Evolutionary conservation across 345 rosid genomes (phyloP).

Genomic region (Litchi chinensis): DNA sequence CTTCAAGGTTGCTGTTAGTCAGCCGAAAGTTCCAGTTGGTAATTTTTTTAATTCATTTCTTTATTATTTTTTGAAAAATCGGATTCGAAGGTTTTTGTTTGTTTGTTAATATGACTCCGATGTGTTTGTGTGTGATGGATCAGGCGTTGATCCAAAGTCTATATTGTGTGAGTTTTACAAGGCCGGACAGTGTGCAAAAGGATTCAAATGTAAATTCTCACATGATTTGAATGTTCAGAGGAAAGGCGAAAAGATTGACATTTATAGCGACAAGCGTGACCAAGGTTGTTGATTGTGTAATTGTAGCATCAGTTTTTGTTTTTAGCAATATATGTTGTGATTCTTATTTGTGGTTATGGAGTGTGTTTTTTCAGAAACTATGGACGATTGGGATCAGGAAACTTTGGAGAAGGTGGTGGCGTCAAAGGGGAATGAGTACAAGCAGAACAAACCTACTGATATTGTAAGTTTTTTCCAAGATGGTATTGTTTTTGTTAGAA

Average conservation of each 20-base stretch:
- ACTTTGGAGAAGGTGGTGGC: constrained; percentile 73
- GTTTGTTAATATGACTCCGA: no score
- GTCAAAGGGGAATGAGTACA: constrained; percentile 59
- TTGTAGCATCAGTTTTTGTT: not conserved
- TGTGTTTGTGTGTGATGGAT: constrained; percentile 9
- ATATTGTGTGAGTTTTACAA: constrained; percentile 64
- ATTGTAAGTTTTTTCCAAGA: constrained; percentile 45
- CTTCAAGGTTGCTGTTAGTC: constrained; percentile 73
- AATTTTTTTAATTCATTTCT: not conserved
- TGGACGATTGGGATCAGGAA: constrained; percentile 83
- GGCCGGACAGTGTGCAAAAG: constrained; percentile 66
- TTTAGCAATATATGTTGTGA: constrained; percentile 4
- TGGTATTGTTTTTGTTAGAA: not conserved
- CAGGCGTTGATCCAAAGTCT: constrained; percentile 84
- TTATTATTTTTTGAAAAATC: no score
- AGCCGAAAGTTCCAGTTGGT: constrained; percentile 73
- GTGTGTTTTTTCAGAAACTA: constrained; percentile 39
- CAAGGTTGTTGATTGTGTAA: constrained; percentile 32
- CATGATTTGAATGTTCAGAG: constrained; percentile 72
- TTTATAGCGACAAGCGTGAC: constrained; percentile 65
- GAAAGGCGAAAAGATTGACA: constrained; percentile 71
- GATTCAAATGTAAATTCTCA: constrained; percentile 77
- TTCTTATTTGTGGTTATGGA: not conserved
- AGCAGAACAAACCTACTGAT: constrained; percentile 72
- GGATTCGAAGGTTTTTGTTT: no score